Evolutionary conservation across 2,329 filamentous ascomycete species (phyloP), one percentile per base, ranked within the genome.

Genomic region (Cytospora mali): DNA sequence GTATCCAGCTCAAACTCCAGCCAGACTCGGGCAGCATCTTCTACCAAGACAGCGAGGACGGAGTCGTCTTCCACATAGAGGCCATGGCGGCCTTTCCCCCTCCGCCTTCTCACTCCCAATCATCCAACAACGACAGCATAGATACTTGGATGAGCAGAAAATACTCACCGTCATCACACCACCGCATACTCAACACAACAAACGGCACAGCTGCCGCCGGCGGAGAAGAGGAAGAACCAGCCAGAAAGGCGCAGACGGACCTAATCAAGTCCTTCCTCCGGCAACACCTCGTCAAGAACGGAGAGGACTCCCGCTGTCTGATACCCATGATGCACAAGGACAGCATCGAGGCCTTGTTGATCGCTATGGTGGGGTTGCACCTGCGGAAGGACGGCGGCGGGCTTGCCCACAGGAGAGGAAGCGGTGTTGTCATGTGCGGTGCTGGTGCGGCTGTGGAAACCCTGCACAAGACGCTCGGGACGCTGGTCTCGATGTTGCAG

Each of bases 281-380:
- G 39, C 58, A 61, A 35, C 53, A 61, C 13, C 35, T 57, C 11
- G 6, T 57, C 25, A 42, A 54, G 4, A 64, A 61, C n/a, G 53
- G 39, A 35, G 48, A 49, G 21, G 14, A 2, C 2, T 54, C 53
- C 16, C 49, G 50, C 21, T 16, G 6, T 2, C 23, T 54, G n/a
- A 35, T 55, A 14, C 58, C 35, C 4, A 7, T 64, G 9, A 57
- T 61, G 58, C 33, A 9, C 13, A 4, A 3, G 10, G 48, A 50
- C 28, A 28, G 54, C 28, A 49, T 64, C 39, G 35, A 55, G 18
- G 28, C 27, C 21, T 21, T 64, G 39, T 25, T 61, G 16, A 33
- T 53, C 21, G 54, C 58, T 14, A 46, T 61, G 21, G 54, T 55
- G n/a, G 53, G 25, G 4, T 28, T 54, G 3, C 58, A 61, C 49